Conservation (phyloP, 179 eudicot genomes). For the Sideroxylon spinosum region DNA sequence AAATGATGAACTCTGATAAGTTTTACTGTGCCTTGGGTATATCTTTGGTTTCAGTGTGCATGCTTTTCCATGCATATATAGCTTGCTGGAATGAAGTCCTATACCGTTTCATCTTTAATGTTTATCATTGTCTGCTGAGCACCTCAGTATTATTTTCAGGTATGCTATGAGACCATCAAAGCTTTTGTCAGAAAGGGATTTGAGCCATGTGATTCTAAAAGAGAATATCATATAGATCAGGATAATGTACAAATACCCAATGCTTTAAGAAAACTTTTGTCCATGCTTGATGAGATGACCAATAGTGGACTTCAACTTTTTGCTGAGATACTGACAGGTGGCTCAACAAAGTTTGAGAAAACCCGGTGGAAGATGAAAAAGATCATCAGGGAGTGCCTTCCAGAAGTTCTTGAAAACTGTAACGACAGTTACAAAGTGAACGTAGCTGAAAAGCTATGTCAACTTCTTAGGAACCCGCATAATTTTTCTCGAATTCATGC, state of each 20-base stretch:
- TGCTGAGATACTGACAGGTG: constrained; percentile 47
- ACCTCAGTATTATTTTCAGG: constrained; percentile 35
- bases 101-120: background rate
- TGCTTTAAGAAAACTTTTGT: constrained; percentile 28
- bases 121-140: background rate
- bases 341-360: constrained; percentile 39
- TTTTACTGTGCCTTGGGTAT: background rate
- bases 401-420: constrained; percentile 22
- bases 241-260: constrained; percentile 20
- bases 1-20: background rate
- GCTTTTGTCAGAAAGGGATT: constrained; percentile 44
- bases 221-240: constrained; percentile 12
- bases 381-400: constrained; percentile 40
- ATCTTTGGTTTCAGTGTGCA: background rate
- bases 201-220: constrained; percentile 28
- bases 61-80: background rate
- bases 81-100: constrained; percentile 4
- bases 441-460: constrained; percentile 28
- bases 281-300: constrained; percentile 59
- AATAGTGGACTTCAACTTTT: constrained; percentile 51
- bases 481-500: constrained; percentile 33
- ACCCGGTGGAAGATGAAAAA: constrained; percentile 57
- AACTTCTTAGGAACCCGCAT: constrained; percentile 41
- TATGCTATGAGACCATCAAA: constrained; percentile 51
- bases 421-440: constrained; percentile 15